Percentiles rank a stretch among this genome's conserved stretches.
Evolutionary conservation across 2,329 filamentous ascomycete species (phyloP).

Genomic region (Leptographium procerum): DNA sequence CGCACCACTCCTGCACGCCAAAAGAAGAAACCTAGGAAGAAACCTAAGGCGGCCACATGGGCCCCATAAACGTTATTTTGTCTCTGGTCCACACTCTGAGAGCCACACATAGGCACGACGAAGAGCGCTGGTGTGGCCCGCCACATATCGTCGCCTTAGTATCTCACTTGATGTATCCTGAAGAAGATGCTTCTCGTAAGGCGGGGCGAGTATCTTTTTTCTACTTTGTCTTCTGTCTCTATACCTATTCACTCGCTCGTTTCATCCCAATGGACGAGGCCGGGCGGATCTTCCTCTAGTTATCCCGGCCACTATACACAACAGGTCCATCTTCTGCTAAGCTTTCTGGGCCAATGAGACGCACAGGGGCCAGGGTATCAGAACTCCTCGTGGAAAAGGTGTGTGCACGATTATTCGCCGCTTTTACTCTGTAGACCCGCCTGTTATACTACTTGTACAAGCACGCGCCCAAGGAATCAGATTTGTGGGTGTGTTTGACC

Average conservation of each 20-base stretch:
- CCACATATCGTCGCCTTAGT: too few species aligned
- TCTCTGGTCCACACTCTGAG: neutral
- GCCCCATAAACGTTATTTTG: neutral
- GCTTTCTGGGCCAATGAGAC: neutral
- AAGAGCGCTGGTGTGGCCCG: too few species aligned
- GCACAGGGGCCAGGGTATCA: neutral
- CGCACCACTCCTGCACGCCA: neutral
- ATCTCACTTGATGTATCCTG: too few species aligned
- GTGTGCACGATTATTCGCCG: neutral
- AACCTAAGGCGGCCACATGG: neutral
- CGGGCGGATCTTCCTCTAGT: neutral
- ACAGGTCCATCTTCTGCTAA: neutral
- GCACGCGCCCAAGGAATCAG: neutral
- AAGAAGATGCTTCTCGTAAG: neutral
- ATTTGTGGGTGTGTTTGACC: neutral
- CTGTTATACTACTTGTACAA: neutral
- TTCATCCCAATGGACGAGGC: neutral
- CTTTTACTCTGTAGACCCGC: neutral
- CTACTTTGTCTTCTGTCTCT: too few species aligned
- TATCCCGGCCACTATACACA: neutral
- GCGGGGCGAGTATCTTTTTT: neutral
- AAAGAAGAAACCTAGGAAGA: neutral
- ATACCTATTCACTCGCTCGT: neutral
- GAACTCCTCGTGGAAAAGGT: neutral
- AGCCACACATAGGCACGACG: neutral